Percentiles rank a stretch among this genome's conserved stretches.
Evolutionary conservation across 139 green algal genomes (phyloP).

Genomic region (Pleodorina starrii): DNA sequence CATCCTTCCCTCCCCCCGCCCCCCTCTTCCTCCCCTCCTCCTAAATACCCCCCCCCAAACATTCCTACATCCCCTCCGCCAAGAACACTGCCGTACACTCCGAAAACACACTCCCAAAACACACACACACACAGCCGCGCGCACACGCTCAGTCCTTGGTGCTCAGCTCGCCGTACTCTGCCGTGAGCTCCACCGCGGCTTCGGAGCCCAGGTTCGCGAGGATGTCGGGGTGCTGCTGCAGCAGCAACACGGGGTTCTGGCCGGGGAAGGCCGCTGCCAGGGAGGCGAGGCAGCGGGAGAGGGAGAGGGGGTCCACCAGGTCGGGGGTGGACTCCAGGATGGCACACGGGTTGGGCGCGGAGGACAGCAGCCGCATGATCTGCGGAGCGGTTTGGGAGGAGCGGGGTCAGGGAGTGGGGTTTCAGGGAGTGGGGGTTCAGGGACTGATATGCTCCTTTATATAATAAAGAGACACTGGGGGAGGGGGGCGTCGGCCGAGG

Average conservation of each 20-base stretch:
- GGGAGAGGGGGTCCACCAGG: constrained; percentile 56
- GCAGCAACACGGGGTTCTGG: constrained; percentile 44
- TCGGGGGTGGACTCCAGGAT: constrained; percentile 64
- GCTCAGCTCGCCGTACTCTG: constrained; percentile 60
- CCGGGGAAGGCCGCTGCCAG: constrained; percentile 45
- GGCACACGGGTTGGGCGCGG: constrained; percentile 49
- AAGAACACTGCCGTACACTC: too few species aligned
- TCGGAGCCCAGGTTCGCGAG: constrained; percentile 52
- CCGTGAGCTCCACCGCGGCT: constrained; percentile 22
- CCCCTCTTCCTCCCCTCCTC: too few species aligned
- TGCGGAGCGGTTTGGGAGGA: constrained; percentile 6
- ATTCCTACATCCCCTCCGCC: too few species aligned
- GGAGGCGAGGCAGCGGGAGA: constrained; percentile 51
- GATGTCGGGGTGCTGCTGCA: constrained; percentile 51
- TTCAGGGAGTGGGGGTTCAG: neutral
- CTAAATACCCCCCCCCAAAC: too few species aligned
- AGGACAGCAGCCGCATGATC: constrained; percentile 55
- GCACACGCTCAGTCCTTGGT: constrained; percentile 59
- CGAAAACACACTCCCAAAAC: too few species aligned
- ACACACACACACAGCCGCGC: too few species aligned
- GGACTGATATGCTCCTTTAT: too few species aligned
- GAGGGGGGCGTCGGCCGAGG: too few species aligned
- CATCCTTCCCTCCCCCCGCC: too few species aligned
- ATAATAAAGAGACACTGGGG: neutral
- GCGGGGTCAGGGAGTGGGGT: neutral